Evolutionary conservation across 805 yeast species (phyloP).

Genomic region (Metschnikowia matae): DNA sequence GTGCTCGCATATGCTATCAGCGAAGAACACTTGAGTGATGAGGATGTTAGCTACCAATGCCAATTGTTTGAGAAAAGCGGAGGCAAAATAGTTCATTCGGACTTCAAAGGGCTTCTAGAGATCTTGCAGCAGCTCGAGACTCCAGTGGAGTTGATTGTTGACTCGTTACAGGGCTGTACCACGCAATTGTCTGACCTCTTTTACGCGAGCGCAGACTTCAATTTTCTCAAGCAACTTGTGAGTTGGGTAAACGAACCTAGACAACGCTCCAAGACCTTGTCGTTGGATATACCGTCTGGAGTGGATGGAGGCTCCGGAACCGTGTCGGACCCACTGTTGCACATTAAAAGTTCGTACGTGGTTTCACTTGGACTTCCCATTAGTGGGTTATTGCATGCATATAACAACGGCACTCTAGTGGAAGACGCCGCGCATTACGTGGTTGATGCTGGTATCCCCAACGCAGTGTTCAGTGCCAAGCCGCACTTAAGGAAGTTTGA

Average conservation of each 20-base stretch:
- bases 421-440: slow-evolving; percentile 52
- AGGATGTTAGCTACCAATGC: slow-evolving; percentile 47
- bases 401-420: slow-evolving; percentile 45
- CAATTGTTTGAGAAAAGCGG: slow-evolving; percentile 57
- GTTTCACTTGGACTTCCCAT: slow-evolving; percentile 73
- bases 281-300: slow-evolving; percentile 81
- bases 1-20: slow-evolving; percentile 50
- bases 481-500: slow-evolving; percentile 43
- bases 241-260: slow-evolving; percentile 60
- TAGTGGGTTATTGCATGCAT: slow-evolving; percentile 56
- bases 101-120: slow-evolving; percentile 33
- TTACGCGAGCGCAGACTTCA: slow-evolving; percentile 35
- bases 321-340: slow-evolving; percentile 25
- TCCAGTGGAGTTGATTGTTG: slow-evolving; percentile 76
- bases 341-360: slow-evolving; percentile 51
- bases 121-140: slow-evolving; percentile 49
- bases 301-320: slow-evolving; percentile 78
- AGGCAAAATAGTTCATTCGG: slow-evolving; percentile 53
- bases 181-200: slow-evolving; percentile 57
- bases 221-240: slow-evolving; percentile 43
- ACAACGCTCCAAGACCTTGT: slow-evolving; percentile 45
- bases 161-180: slow-evolving; percentile 83
- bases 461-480: slow-evolving; percentile 43
- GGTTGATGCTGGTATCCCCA: slow-evolving; percentile 70
- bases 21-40: slow-evolving; percentile 34